Conservation (phyloP, 305 asterid genomes). For the Solanum hybrid region DNA sequence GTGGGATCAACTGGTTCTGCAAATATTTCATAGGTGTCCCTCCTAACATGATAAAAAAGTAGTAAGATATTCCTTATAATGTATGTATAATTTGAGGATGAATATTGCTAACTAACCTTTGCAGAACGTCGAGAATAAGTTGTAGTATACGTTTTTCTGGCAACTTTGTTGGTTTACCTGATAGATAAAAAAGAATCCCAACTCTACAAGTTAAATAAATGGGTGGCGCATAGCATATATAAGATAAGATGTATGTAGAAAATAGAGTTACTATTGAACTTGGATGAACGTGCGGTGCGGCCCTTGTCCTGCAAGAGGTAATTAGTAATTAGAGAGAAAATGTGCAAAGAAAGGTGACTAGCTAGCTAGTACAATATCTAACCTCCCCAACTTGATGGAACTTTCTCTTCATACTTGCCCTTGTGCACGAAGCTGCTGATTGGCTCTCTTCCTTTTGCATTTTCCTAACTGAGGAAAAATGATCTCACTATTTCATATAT, state of each 20-base stretch:
- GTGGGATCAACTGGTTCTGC: conserved; percentile 76
- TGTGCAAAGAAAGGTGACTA: background rate
- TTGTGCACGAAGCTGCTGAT: conserved; percentile 1
- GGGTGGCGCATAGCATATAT: background rate
- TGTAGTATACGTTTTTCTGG: conserved; percentile 57
- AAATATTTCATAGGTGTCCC: conserved; percentile 64
- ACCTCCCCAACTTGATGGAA: conserved; percentile 9
- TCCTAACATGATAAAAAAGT: conserved; percentile 30
- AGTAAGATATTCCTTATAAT: background rate
- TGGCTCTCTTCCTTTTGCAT: background rate
- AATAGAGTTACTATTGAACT: background rate
- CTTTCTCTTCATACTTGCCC: conserved; percentile 29
- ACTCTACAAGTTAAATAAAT: background rate
- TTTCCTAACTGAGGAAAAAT: background rate
- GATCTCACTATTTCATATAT: background rate
- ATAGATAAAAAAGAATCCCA: background rate
- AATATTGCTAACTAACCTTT: conserved; percentile 31
- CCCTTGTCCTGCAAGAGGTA: background rate
- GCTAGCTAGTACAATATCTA: background rate
- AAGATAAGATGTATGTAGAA: background rate
- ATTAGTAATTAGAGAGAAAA: background rate
- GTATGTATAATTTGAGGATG: background rate
- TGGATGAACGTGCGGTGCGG: background rate
- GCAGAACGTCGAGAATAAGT: conserved; percentile 66
- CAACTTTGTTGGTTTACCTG: conserved; percentile 32